These are phyloP conservation scores for Deinandra increscens DNA, from an alignment of 129 eudicot genomes.

Conservation along the genomic window DNA sequence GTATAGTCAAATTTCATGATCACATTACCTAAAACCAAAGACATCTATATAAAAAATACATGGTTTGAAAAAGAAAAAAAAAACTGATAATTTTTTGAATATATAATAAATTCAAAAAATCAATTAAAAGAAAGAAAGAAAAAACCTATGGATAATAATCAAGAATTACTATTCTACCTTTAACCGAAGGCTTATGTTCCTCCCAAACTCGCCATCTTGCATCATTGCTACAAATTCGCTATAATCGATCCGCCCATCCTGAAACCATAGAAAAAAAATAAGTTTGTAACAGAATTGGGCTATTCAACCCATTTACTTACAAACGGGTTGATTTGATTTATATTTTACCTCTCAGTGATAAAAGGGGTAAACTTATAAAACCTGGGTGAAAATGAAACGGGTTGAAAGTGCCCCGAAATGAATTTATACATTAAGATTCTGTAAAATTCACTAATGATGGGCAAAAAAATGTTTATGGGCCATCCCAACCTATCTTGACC, in stretches of 20 bases:
- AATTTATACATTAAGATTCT: not conserved
- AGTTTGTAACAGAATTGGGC: not conserved
- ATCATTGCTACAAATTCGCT: conserved; percentile 92
- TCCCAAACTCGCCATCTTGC: conserved; percentile 70
- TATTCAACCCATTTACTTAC: not conserved
- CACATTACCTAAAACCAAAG: conserved; percentile 30
- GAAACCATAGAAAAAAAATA: conserved; percentile 20
- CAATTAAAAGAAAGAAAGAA: not conserved
- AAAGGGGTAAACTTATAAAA: not conserved
- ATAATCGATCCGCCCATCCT: conserved; percentile 92
- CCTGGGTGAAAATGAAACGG: not conserved
- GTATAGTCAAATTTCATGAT: conserved; percentile 13
- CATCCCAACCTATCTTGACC: not conserved
- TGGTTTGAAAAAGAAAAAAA: conserved; percentile 9
- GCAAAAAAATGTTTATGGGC: not conserved
- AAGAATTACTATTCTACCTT: conserved; percentile 34
- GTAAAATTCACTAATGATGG: not conserved
- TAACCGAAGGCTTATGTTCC: conserved; percentile 34
- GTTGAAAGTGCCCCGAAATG: not conserved
- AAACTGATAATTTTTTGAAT: conserved; percentile 16
- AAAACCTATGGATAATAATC: conserved; percentile 10
- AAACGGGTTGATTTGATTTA: not conserved
- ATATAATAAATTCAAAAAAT: not conserved
- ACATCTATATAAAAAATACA: conserved; percentile 8
- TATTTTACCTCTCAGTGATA: not conserved